Evolutionary conservation across 2,329 filamentous ascomycete species (phyloP).

Genomic region (Zasmidium citrigriseum): DNA sequence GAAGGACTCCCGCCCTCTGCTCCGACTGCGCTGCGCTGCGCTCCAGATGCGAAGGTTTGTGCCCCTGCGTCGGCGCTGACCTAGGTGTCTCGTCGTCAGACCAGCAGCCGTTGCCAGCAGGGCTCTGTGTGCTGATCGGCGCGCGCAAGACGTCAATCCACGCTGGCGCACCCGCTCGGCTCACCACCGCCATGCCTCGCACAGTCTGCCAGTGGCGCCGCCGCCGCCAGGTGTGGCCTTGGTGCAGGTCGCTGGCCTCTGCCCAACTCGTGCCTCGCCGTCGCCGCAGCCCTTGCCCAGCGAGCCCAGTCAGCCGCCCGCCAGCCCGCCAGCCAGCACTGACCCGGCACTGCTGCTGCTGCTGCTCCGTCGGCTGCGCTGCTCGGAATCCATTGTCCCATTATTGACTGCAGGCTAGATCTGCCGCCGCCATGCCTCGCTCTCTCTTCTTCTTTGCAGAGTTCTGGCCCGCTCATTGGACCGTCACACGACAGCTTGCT

Average conservation of each 20-base stretch:
- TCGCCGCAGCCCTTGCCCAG: not conserved
- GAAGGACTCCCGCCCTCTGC: no score
- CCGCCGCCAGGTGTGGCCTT: constrained; percentile 2
- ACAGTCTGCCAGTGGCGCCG: constrained; percentile 9
- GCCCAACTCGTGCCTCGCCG: constrained; percentile 5
- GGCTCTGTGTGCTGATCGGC: no score
- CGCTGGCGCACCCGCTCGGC: not conserved
- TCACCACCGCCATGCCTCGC: constrained; percentile 1
- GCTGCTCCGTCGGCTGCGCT: no score
- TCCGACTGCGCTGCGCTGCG: not conserved
- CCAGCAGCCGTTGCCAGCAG: no score
- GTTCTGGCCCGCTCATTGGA: constrained; percentile 9
- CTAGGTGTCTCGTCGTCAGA: constrained; percentile 5
- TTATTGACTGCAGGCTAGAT: no score
- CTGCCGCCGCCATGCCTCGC: constrained; percentile 6
- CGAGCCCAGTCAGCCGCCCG: no score
- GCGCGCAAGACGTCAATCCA: no score
- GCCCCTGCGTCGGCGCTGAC: constrained; percentile 15
- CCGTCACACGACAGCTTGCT: constrained; percentile 9
- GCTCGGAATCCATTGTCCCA: no score
- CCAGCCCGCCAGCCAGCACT: no score
- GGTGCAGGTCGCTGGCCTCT: constrained; percentile 1
- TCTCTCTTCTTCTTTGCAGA: constrained; percentile 2
- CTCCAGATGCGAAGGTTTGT: constrained; percentile 7
- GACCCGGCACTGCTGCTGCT: no score